Evolutionary conservation across 2,329 filamentous ascomycete genomes (phyloP).

Genomic region (Cercospora sp.): DNA sequence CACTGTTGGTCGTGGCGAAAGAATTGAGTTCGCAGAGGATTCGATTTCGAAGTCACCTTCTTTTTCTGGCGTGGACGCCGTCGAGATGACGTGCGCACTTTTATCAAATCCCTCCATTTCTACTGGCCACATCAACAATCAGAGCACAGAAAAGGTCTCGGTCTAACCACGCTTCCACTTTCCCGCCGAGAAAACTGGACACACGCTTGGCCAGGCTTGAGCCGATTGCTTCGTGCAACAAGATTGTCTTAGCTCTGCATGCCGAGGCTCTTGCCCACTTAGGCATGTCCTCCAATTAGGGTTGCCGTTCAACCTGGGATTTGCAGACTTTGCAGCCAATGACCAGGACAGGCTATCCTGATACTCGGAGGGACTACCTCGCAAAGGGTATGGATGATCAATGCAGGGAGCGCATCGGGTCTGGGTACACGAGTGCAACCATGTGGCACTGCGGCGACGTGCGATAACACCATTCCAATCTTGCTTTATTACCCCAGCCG

Average conservation of each 20-base stretch:
- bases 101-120: neutral
- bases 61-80: neutral
- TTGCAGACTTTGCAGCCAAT: neutral
- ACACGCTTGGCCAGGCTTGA: slow-evolving; percentile 4
- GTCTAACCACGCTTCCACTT: neutral
- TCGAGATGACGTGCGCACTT: neutral
- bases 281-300: neutral
- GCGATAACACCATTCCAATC: slow-evolving; percentile 1
- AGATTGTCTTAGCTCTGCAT: slow-evolving; percentile 1
- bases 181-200: neutral
- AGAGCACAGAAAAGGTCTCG: neutral
- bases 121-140: neutral
- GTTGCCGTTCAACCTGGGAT: neutral
- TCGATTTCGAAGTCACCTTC: slow-evolving; percentile 8
- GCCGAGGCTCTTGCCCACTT: slow-evolving; percentile 4
- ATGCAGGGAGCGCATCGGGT: neutral
- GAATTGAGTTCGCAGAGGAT: slow-evolving; percentile 14
- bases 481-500: slow-evolving; percentile 1
- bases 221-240: slow-evolving; percentile 1
- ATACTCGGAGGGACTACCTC: slow-evolving; percentile 1
- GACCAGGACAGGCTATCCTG: neutral
- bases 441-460: neutral
- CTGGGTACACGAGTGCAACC: neutral
- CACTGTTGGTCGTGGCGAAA: slow-evolving; percentile 31
- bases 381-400: neutral